Base-by-base conservation (phyloP, 495 filamentous ascomycete species). In the Daldinia bambusicola region DNA sequence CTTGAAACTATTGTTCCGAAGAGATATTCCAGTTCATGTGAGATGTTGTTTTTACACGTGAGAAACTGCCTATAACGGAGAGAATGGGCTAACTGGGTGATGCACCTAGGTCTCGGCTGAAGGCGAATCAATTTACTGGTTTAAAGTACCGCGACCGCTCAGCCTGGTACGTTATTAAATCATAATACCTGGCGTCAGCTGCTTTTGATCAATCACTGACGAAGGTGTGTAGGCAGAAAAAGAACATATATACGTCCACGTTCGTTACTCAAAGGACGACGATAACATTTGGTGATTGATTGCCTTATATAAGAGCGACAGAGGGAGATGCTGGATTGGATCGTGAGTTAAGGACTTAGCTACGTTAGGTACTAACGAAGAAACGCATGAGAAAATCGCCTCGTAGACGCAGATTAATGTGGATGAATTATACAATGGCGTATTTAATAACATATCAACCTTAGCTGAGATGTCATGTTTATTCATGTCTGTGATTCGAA, bases 71-170 rank as follows among this genome's bases (percentile, higher is more conserved):
- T 45, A 7, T 14, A 20, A 18, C 13, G 16, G 16, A 18, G 41
- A 45, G 41, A 3, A 2, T 13, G 14, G 10, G n/a, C 40, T 43
- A n/a, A 43, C n/a, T 18, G 4, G 40, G 10, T 4, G 7, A 26
- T 10, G 16, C 2, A 45, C 26, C 26, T 45, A 45, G 41, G 41
- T n/a, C 16, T 45, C 41, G 16, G 41, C n/a, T 45, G 41, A 45
- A 45, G 41, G 41, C 13, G 41, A 45, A 45, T 5, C 41, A 18
- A n/a, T 45, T 45, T 45, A 45, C 16, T 45, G 41, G 41, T 45
- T 45, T 45, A 45, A 6, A 16, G 16, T 45, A 8, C 41, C 41
- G 16, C 41, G 41, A 9, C 16, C 16, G n/a, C 41, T 45, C 34
- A 36, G 34, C 9, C 9, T 6, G 5, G 34, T 36, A 36, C 34